Base-by-base conservation (phyloP, 2,329 filamentous ascomycete genomes). In the Botrytis porri region DNA sequence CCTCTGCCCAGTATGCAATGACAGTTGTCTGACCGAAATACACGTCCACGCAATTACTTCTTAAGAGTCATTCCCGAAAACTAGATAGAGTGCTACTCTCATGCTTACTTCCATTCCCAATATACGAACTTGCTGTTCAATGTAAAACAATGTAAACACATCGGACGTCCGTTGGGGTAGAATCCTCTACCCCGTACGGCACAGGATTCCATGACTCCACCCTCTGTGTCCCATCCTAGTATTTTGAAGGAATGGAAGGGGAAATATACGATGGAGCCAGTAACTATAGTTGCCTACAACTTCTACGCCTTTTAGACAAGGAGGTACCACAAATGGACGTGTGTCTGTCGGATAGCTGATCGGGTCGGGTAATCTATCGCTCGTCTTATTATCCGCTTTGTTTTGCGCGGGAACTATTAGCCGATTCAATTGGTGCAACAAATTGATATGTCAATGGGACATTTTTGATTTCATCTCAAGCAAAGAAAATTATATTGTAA, bases 91-190 rank as follows among this genome's bases (percentile, higher is more conserved):
- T 14, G 1, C n/a, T 1, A 9, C 29, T 51, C 43, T 35, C 48
- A 39, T 51, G 32, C 32, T 12, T 37, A 29, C 43, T 51, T 25
- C 43, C 12, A 29, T 29, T 29, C 32, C 43, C 22, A 65, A 29
- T 18, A 5, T 32, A 57, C 6, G 14, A 35, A 14, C 25, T 2
- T 48, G 22, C 48, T 25, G 22, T 12, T 48, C 25, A n/a, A n/a
- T n/a, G n/a, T n/a, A n/a, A n/a, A n/a, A n/a, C 22, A n/a, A 37
- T 20, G 4, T 4, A 51, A 51, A 32, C 8, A 45, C 8, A 20
- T n/a, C 63, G 63, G 63, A 66, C 6, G 32, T 66, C 63, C 63
- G 63, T 37, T 66, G 43, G 63, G 63, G 43, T 57, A 54, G 25
- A 63, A 63, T 9, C 7, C 29, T 22, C 41, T 45, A 32, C 9